Evolutionary conservation across 2,329 filamentous ascomycete species (phyloP).

Genomic region (Aspergillus quadrilineatus): DNA sequence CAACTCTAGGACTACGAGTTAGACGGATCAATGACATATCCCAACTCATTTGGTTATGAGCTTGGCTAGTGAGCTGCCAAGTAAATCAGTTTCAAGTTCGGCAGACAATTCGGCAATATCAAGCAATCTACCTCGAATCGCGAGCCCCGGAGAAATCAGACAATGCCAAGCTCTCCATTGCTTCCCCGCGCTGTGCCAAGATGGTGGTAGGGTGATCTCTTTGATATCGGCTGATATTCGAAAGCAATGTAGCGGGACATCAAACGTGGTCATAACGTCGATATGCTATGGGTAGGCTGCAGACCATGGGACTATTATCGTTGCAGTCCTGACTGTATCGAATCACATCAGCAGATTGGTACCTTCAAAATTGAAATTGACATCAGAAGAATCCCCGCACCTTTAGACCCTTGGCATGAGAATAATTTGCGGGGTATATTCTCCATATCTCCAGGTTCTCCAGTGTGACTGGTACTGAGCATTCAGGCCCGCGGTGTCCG

Average conservation of each 20-base stretch:
- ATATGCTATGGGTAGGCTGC: not conserved
- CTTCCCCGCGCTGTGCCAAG: conserved; percentile 4
- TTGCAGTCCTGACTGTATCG: too few relatives aligned
- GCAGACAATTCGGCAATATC: not conserved
- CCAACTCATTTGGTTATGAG: too few relatives aligned
- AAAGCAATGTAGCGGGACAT: too few relatives aligned
- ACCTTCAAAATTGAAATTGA: not conserved
- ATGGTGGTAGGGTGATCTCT: not conserved
- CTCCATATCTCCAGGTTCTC: not conserved
- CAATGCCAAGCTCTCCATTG: not conserved
- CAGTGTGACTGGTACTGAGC: not conserved
- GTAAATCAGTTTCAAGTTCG: not conserved
- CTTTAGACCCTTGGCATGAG: conserved; percentile 9
- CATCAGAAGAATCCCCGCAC: not conserved
- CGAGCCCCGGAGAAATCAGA: not conserved
- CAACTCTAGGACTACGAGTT: too few relatives aligned
- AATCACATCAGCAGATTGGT: not conserved
- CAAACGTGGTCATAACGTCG: not conserved
- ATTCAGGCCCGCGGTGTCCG: not conserved
- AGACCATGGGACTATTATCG: too few relatives aligned
- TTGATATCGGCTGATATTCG: not conserved
- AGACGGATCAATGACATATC: too few relatives aligned
- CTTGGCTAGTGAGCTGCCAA: too few relatives aligned
- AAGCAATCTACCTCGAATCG: not conserved
- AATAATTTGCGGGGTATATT: conserved; percentile 6